phyloP scores from a whole-genome alignment of 345 rosid genomes.

The Corchorus olitorius region DNA sequence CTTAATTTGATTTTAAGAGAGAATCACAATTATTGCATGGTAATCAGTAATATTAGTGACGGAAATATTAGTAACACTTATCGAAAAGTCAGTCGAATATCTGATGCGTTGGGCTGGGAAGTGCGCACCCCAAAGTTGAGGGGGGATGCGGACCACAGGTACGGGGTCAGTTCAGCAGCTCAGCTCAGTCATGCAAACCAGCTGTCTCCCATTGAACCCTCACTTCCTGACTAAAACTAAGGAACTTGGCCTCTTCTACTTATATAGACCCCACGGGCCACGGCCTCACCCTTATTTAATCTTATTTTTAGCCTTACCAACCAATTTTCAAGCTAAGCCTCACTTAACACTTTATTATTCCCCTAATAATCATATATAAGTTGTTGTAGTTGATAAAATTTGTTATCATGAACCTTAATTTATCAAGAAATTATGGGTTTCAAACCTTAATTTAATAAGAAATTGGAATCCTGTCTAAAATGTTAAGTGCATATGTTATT shows the following conservation, averaged over 20 bases:
- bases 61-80: background rate
- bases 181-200: background rate
- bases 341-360: background rate
- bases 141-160: conserved; percentile 5
- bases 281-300: background rate
- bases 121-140: conserved; percentile 14
- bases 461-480: background rate
- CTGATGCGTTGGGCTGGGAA: background rate
- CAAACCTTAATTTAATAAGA: background rate
- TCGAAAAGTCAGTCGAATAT: background rate
- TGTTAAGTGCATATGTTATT: background rate
- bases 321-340: background rate
- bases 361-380: background rate
- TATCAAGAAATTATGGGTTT: background rate
- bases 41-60: background rate
- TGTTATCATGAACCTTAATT: background rate
- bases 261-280: background rate
- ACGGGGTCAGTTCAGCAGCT: no score
- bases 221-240: background rate
- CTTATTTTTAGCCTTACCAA: background rate
- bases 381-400: background rate
- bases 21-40: background rate
- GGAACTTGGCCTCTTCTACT: background rate
- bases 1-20: background rate
- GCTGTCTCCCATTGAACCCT: conserved; percentile 13